Evolutionary conservation across 768 basidiomycete species (phyloP).

Genomic region (Lactarius indigo): DNA sequence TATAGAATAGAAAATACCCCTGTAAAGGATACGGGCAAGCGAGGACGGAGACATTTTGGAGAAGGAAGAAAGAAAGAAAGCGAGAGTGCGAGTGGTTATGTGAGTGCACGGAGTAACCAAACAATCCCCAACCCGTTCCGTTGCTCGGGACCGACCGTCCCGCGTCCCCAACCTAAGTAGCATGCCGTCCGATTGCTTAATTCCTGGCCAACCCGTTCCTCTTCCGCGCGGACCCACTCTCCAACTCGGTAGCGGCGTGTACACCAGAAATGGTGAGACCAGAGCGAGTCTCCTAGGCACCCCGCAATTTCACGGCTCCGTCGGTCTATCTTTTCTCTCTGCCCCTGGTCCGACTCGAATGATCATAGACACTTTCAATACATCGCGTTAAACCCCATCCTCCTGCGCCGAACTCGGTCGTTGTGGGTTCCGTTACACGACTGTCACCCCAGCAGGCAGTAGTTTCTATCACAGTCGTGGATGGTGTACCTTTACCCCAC

Average conservation of each 20-base stretch:
- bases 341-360: slow-evolving; percentile 26
- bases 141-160: not conserved
- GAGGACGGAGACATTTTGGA: slow-evolving; percentile 53
- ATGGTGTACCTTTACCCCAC: slow-evolving; percentile 73
- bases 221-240: slow-evolving; percentile 53
- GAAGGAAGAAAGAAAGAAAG: slow-evolving; percentile 19
- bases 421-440: slow-evolving; percentile 79
- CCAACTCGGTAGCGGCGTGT: slow-evolving; percentile 63
- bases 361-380: slow-evolving; percentile 55
- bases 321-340: slow-evolving; percentile 45
- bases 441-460: slow-evolving; percentile 81
- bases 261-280: slow-evolving; percentile 56
- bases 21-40: slow-evolving; percentile 60
- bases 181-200: slow-evolving; percentile 40
- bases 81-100: slow-evolving; percentile 24
- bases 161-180: not conserved
- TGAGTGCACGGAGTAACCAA: slow-evolving; percentile 26
- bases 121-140: slow-evolving; percentile 23
- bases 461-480: slow-evolving; percentile 81
- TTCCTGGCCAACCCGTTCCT: slow-evolving; percentile 78
- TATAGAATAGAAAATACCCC: slow-evolving; percentile 64
- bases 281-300: slow-evolving; percentile 71
- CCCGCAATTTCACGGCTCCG: slow-evolving; percentile 58
- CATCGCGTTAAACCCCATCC: slow-evolving; percentile 67
- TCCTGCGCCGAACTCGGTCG: slow-evolving; percentile 67